phyloP scores from a whole-genome alignment of 768 basidiomycete genomes.

The Gautieria morchelliformis region DNA sequence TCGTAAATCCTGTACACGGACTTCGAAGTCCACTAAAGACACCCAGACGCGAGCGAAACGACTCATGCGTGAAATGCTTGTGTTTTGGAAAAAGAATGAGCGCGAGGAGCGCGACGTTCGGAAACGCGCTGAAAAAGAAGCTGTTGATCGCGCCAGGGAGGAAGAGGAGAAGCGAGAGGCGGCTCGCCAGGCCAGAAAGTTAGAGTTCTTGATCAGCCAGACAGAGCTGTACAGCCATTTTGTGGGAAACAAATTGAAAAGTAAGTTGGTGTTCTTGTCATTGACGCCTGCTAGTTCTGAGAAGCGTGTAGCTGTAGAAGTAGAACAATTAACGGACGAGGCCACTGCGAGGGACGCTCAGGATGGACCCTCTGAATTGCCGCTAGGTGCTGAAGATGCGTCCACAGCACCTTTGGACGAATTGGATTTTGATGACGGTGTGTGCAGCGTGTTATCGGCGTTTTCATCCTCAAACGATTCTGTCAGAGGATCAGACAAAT shows the following conservation, averaged over 20 bases:
- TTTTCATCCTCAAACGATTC: conserved; percentile 1
- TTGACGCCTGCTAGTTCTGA: background rate
- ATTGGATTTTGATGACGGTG: conserved; percentile 89
- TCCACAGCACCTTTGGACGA: conserved; percentile 49
- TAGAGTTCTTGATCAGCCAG: conserved; percentile 97
- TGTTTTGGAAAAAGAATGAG: conserved; percentile 98
- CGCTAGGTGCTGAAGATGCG: conserved; percentile 47
- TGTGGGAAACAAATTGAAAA: conserved; percentile 93
- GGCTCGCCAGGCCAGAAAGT: conserved; percentile 86
- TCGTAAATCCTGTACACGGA: conserved; percentile 62
- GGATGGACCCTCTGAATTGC: background rate
- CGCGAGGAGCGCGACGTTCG: conserved; percentile 90
- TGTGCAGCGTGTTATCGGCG: conserved; percentile 14
- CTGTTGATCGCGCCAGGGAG: conserved; percentile 72
- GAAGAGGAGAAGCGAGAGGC: conserved; percentile 94
- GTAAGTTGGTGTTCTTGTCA: conserved; percentile 32
- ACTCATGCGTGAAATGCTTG: conserved; percentile 90
- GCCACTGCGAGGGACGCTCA: conserved; percentile 35
- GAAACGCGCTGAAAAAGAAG: conserved; percentile 92
- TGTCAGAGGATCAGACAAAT: conserved; percentile 77
- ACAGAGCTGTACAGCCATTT: conserved; percentile 99
- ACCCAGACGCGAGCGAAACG: conserved; percentile 77
- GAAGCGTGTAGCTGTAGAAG: conserved; percentile 52
- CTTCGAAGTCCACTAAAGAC: conserved; percentile 73
- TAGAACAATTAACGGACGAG: conserved; percentile 46